Evolutionary conservation across 2,329 filamentous ascomycete genomes (phyloP).

Genomic region (Trichophyton benhamiae): DNA sequence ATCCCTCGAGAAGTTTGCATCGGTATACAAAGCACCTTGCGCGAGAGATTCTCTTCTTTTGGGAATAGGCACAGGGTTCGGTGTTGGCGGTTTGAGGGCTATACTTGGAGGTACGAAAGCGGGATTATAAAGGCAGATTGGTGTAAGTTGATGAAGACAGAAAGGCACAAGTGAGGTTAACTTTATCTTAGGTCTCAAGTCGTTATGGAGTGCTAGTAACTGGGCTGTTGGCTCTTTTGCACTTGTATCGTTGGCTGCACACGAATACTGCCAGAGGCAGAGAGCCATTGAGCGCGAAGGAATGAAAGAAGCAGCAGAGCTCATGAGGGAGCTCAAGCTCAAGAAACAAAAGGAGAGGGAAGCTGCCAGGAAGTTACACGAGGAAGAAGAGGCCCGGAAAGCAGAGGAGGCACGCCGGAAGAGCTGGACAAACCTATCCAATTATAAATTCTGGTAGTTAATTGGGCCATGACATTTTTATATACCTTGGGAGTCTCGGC

Average conservation of each 20-base stretch:
- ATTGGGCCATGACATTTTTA: constrained; percentile 6
- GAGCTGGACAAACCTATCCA: constrained; percentile 33
- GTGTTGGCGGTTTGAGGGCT: constrained; percentile 59
- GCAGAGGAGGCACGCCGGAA: constrained; percentile 31
- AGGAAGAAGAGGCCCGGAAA: constrained; percentile 23
- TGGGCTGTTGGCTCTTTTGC: constrained; percentile 75
- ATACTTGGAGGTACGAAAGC: constrained; percentile 55
- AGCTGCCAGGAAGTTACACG: constrained; percentile 28
- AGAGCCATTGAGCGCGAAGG: constrained; percentile 63
- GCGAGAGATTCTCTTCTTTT: constrained; percentile 69
- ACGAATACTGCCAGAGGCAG: constrained; percentile 72
- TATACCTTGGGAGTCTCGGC: constrained; percentile 3
- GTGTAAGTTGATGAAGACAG: too few species aligned
- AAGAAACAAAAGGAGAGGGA: constrained; percentile 46
- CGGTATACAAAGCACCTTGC: constrained; percentile 68
- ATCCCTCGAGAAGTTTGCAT: constrained; percentile 43
- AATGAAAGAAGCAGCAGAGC: constrained; percentile 75
- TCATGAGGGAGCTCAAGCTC: constrained; percentile 60
- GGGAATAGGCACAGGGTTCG: constrained; percentile 70
- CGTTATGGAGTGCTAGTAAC: constrained; percentile 58
- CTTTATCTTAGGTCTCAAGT: constrained; percentile 33
- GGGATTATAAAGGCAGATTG: not conserved
- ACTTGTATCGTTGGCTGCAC: constrained; percentile 55
- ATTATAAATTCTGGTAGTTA: constrained; percentile 37
- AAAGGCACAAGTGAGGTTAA: constrained; percentile 1